A percentile compares a stretch with the other conserved stretches of the same genome.
Conservation (phyloP, 345 rosid genomes). For the Pugionium cornutum region DNA sequence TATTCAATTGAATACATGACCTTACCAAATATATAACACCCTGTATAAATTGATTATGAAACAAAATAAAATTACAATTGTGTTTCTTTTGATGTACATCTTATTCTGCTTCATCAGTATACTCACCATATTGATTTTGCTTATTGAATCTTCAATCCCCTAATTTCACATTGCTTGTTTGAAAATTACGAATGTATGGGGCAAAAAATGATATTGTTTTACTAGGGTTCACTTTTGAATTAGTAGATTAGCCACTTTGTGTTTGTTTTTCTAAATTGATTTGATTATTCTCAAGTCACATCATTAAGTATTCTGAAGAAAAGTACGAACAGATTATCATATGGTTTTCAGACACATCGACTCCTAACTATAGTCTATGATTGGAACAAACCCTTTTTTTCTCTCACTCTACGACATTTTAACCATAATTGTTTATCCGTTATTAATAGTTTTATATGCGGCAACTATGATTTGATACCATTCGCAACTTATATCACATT, state of each 20-base stretch:
- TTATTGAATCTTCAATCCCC: neutral
- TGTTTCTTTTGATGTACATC: neutral
- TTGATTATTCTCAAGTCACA: neutral
- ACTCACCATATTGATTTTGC: neutral
- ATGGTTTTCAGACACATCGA: neutral
- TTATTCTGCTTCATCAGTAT: neutral
- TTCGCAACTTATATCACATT: slow-evolving; percentile 16
- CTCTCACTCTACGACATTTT: neutral
- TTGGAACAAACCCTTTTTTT: neutral
- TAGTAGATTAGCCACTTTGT: slow-evolving; percentile 13
- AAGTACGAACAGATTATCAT: neutral
- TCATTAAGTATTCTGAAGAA: neutral
- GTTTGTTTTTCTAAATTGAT: slow-evolving; percentile 2
- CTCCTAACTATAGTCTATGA: slow-evolving; percentile 6
- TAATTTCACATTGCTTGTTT: neutral
- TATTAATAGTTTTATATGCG: neutral
- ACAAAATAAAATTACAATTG: neutral
- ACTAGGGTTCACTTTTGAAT: slow-evolving; percentile 1
- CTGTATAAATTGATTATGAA: neutral
- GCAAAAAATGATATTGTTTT: neutral
- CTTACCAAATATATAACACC: too few relatives aligned
- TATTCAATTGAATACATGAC: too few relatives aligned
- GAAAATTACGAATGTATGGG: neutral
- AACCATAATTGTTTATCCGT: slow-evolving; percentile 7
- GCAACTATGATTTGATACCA: slow-evolving; percentile 8